Conservation (phyloP, 148 eudicot species). For the Rhododendron mucronatum region DNA sequence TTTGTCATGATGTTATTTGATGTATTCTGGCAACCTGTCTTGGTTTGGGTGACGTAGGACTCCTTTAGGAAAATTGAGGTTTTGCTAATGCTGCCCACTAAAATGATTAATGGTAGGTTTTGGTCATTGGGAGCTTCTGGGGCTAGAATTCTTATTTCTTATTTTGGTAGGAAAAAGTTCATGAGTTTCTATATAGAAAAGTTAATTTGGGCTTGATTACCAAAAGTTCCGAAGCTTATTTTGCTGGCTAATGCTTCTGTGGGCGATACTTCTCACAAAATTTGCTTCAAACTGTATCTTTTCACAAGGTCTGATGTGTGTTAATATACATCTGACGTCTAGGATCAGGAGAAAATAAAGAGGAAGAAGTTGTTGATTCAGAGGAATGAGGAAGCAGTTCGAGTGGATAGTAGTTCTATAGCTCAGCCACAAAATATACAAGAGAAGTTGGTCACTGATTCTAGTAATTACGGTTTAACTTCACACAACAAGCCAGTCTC, state of each 20-base stretch:
- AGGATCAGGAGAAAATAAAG: constrained; percentile 68
- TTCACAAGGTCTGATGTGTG: not conserved
- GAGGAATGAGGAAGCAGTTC: constrained; percentile 41
- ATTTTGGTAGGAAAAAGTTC: not conserved
- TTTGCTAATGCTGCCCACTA: not conserved
- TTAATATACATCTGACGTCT: not conserved
- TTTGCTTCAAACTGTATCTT: not conserved
- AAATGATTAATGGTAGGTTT: not conserved
- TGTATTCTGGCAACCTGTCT: not conserved
- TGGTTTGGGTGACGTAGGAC: not conserved
- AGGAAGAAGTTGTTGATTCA: constrained; percentile 49
- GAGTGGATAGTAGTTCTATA: constrained; percentile 34
- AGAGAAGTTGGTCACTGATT: constrained; percentile 32
- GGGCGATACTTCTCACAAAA: not conserved
- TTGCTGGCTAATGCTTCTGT: not conserved
- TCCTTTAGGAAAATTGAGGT: not conserved
- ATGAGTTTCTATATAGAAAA: not conserved
- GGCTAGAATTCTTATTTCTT: not conserved
- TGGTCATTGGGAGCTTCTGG: not conserved
- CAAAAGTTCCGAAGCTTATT: not conserved
- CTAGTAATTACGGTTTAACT: constrained; percentile 21
- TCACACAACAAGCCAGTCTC: constrained; percentile 9
- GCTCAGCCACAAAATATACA: constrained; percentile 38
- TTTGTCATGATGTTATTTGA: not conserved
- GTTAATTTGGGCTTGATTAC: not conserved